phyloP scores from a whole-genome alignment of 805 yeast genomes.

The Yueomyces sinensis region DNA sequence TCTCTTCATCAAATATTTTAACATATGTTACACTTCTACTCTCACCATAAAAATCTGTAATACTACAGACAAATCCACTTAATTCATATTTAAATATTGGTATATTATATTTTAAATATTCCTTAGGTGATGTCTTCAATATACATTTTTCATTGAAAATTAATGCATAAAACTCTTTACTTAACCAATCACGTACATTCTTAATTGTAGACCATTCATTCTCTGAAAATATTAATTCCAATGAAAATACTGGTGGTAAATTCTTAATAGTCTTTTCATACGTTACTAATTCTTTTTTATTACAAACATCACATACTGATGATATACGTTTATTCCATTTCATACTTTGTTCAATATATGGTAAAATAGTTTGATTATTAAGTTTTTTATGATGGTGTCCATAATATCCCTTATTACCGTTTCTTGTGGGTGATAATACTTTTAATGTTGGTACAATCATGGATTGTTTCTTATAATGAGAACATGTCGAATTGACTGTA shows the following conservation, averaged over 20 bases:
- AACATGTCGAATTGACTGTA: conserved; percentile 13
- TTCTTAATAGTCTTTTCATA: conserved; percentile 36
- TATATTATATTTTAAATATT: conserved; percentile 14
- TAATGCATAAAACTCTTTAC: conserved; percentile 43
- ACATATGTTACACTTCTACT: conserved; percentile 47
- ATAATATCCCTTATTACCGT: conserved; percentile 14
- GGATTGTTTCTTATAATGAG: conserved; percentile 10
- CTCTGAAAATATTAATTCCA: conserved; percentile 43
- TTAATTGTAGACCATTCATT: conserved; percentile 43
- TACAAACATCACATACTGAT: conserved; percentile 41
- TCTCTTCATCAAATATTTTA: conserved; percentile 27
- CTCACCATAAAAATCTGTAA: conserved; percentile 41
- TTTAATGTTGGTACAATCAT: conserved; percentile 15
- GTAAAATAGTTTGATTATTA: conserved; percentile 30
- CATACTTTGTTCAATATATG: conserved; percentile 51
- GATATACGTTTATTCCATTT: conserved; percentile 36
- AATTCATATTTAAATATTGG: conserved; percentile 41
- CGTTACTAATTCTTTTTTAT: conserved; percentile 40
- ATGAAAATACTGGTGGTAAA: conserved; percentile 51
- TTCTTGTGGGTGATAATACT: conserved; percentile 17
- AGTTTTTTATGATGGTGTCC: conserved; percentile 21
- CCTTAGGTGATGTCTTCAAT: conserved; percentile 22
- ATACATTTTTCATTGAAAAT: conserved; percentile 27
- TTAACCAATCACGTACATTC: conserved; percentile 42
- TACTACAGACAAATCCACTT: conserved; percentile 57